Percentiles rank a stretch among this genome's conserved stretches.
Evolutionary conservation across 805 yeast genomes (phyloP).

Genomic region (Candida caryicola): DNA sequence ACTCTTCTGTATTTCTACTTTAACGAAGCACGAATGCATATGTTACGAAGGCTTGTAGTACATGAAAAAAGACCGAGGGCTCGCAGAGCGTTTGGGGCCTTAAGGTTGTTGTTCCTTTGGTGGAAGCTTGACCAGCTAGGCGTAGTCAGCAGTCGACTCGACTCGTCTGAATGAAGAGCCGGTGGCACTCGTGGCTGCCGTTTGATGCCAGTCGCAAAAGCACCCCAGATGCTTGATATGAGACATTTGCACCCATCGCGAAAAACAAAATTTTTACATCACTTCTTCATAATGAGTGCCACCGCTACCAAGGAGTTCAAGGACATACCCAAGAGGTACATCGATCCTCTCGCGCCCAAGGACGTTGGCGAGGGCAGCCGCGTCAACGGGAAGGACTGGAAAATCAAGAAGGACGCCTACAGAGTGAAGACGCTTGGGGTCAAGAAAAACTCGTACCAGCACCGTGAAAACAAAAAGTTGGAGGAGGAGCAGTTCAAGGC

Average conservation of each 20-base stretch:
- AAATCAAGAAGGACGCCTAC: slow-evolving; percentile 62
- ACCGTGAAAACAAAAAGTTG: slow-evolving; percentile 62
- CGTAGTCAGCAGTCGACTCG: too few relatives aligned
- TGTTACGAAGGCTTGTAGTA: too few relatives aligned
- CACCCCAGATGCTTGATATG: too few relatives aligned
- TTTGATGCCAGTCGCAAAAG: too few relatives aligned
- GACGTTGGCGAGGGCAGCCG: slow-evolving; percentile 46
- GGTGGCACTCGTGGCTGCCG: too few relatives aligned
- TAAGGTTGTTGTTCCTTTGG: too few relatives aligned
- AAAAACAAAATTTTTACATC: neutral
- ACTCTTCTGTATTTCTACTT: too few relatives aligned
- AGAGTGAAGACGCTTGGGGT: slow-evolving; percentile 63
- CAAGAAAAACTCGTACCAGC: slow-evolving; percentile 54
- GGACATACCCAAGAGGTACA: slow-evolving; percentile 35
- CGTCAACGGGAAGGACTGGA: slow-evolving; percentile 74
- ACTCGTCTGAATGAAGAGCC: too few relatives aligned
- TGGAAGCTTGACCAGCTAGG: too few relatives aligned
- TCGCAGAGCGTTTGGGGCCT: too few relatives aligned
- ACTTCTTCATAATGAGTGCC: slow-evolving; percentile 7
- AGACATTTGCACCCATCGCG: neutral
- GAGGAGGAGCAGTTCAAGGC: slow-evolving; percentile 67
- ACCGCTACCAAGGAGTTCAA: slow-evolving; percentile 24
- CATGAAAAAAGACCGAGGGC: too few relatives aligned
- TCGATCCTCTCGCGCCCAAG: slow-evolving; percentile 32
- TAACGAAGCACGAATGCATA: too few relatives aligned